Percentiles rank a stretch among this genome's conserved stretches.
phyloP scores from a whole-genome alignment of 441 rosid genomes.

The Croton setiger region DNA sequence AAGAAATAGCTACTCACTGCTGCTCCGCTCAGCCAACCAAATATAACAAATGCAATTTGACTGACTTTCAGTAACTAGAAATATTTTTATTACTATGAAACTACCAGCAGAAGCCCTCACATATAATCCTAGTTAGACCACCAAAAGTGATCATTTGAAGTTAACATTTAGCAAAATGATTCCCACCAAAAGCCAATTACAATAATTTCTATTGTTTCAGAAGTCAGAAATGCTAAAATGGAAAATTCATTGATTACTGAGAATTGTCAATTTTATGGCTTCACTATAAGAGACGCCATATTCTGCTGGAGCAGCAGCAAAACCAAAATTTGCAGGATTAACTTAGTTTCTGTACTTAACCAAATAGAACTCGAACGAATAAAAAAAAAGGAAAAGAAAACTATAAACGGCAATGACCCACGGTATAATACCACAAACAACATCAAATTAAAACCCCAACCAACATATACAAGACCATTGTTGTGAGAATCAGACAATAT shows the following conservation, averaged over 20 bases:
- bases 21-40: too few relatives aligned
- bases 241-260: constrained; percentile 3
- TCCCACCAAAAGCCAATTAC: constrained; percentile 9
- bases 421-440: too few relatives aligned
- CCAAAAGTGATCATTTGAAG: not conserved
- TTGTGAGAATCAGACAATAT: too few relatives aligned
- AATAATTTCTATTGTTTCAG: not conserved
- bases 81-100: not conserved
- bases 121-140: not conserved
- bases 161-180: not conserved
- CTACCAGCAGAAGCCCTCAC: not conserved
- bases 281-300: not conserved
- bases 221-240: not conserved
- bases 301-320: not conserved
- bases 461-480: too few relatives aligned
- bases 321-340: not conserved
- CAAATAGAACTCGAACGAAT: too few relatives aligned
- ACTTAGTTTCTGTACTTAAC: too few relatives aligned
- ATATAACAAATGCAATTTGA: not conserved
- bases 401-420: too few relatives aligned
- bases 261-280: not conserved
- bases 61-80: not conserved
- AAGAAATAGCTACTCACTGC: not conserved
- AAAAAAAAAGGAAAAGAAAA: too few relatives aligned
- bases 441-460: too few relatives aligned